Conservation (phyloP, 2,329 filamentous ascomycete genomes). For the Fusarium sambucinum region DNA sequence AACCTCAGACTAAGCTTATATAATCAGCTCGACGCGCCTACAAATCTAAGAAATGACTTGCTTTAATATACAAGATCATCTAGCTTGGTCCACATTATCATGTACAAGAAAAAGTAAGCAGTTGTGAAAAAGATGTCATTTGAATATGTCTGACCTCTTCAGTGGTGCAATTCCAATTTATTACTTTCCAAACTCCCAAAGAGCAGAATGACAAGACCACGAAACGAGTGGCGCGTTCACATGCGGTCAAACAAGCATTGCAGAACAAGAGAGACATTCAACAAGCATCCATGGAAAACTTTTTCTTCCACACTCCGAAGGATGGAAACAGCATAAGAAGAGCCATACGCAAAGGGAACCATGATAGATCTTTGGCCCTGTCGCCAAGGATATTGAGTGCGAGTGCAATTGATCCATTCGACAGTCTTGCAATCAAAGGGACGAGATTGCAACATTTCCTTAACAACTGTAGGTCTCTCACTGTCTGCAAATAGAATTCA, state of each 20-base stretch:
- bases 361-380: accelerated
- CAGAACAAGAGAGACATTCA: slow-evolving; percentile 31
- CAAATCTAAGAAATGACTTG: no score
- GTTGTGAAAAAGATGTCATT: accelerated
- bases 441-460: slow-evolving; percentile 26
- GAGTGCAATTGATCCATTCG: slow-evolving; percentile 21
- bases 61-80: no score
- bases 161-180: slow-evolving; percentile 40
- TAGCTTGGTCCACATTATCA: no score
- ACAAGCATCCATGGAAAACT: slow-evolving; percentile 21
- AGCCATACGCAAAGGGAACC: accelerated
- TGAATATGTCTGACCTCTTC: neutral
- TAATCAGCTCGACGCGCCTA: no score
- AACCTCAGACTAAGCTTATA: no score
- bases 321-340: neutral
- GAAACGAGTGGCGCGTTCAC: slow-evolving; percentile 33
- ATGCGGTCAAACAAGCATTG: slow-evolving; percentile 33
- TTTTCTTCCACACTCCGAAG: neutral
- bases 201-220: neutral
- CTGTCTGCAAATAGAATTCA: accelerated
- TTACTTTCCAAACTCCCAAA: slow-evolving; percentile 15
- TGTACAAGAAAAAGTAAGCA: neutral
- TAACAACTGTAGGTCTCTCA: slow-evolving; percentile 12
- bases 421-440: slow-evolving; percentile 24
- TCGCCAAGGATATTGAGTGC: neutral